Percentiles rank a stretch among this genome's conserved stretches.
These are phyloP conservation scores for Raffaelea deltoideospora DNA, from an alignment of 2,329 filamentous ascomycete genomes.

Conservation along the genomic window DNA sequence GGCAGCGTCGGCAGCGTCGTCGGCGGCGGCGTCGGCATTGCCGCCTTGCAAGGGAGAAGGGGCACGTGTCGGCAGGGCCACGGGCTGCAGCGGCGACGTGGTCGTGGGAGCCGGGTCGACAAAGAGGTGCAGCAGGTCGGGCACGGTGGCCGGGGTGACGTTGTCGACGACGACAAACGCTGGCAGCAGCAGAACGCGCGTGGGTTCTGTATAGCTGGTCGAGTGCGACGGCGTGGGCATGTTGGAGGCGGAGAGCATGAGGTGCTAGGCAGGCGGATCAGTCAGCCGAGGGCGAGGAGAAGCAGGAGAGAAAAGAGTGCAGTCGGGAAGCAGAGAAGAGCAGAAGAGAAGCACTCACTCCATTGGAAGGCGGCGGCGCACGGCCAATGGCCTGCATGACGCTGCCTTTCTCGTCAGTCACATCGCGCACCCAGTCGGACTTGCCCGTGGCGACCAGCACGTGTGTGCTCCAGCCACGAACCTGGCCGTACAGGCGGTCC, in stretches of 20 bases:
- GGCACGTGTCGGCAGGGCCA: constrained; percentile 22
- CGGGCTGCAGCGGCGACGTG: constrained; percentile 39
- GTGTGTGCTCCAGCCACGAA: constrained; percentile 82
- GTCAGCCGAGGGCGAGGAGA: background rate
- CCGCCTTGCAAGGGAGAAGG: no score
- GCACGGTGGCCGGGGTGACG: constrained; percentile 60
- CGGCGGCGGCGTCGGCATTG: background rate
- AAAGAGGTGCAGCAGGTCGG: constrained; percentile 54
- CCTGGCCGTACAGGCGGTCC: constrained; percentile 68
- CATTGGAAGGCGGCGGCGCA: constrained; percentile 46
- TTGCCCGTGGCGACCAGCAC: constrained; percentile 89
- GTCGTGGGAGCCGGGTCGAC: constrained; percentile 63
- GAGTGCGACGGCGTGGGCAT: constrained; percentile 63
- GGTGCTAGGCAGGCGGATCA: constrained; percentile 33
- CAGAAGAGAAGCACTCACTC: constrained; percentile 31
- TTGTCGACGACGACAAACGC: constrained; percentile 73
- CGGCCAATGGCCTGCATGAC: constrained; percentile 62
- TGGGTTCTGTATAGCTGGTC: constrained; percentile 50
- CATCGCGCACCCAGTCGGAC: constrained; percentile 83
- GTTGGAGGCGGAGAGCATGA: constrained; percentile 87
- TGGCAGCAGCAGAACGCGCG: constrained; percentile 70
- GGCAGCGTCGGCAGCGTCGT: background rate
- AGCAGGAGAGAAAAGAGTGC: no score
- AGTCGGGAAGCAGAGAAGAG: background rate
- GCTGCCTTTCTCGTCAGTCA: constrained; percentile 73